Percentiles rank a stretch among this genome's conserved stretches.
phyloP scores from a whole-genome alignment of 139 green algal species.

The Pseudopediastrum boryanum region DNA sequence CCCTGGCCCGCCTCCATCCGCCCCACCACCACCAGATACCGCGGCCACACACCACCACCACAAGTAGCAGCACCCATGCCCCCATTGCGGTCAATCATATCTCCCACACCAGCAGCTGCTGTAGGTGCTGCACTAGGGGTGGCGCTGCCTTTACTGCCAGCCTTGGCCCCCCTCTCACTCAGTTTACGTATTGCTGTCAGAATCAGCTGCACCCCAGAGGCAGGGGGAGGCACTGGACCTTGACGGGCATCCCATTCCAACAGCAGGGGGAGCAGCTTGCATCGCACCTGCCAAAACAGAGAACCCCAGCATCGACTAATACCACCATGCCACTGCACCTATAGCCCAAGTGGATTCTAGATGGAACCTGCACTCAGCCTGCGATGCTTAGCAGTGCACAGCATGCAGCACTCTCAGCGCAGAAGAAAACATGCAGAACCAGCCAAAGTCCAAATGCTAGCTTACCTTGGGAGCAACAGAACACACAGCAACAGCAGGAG shows the following conservation, averaged over 20 bases:
- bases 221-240: conserved; percentile 22
- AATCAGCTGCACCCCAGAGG: conserved; percentile 22
- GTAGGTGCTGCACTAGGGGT: background rate
- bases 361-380: too few relatives aligned
- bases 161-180: conserved; percentile 5
- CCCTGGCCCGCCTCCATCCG: background rate
- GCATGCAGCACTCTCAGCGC: too few relatives aligned
- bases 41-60: conserved; percentile 30
- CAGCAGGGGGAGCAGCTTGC: conserved; percentile 72
- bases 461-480: too few relatives aligned
- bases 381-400: too few relatives aligned
- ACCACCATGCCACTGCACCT: too few relatives aligned
- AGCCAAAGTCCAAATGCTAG: too few relatives aligned
- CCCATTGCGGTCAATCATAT: background rate
- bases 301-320: background rate
- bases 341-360: too few relatives aligned
- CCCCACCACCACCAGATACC: conserved; percentile 37
- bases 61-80: background rate
- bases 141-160: background rate
- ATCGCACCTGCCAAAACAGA: conserved; percentile 36
- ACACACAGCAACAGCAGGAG: too few relatives aligned
- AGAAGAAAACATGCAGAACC: too few relatives aligned
- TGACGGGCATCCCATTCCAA: conserved; percentile 74
- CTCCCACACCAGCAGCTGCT: background rate
- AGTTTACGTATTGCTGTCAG: conserved; percentile 26